phyloP scores from a whole-genome alignment of 768 basidiomycete species.

The Butyriboletus loyo region DNA sequence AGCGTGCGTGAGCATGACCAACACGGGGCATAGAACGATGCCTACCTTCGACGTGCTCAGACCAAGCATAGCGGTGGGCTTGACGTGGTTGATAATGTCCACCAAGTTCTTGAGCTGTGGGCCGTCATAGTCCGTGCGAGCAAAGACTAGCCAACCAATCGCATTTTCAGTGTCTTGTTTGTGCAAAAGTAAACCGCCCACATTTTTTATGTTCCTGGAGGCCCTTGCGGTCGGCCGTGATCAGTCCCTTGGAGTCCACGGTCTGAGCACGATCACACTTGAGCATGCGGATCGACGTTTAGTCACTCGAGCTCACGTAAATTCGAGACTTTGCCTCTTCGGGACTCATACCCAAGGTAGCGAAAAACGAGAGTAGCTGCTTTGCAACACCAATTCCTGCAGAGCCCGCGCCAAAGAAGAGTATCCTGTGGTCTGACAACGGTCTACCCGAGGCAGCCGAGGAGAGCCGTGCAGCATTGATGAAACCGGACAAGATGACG shows the following conservation, averaged over 20 bases:
- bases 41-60: constrained; percentile 53
- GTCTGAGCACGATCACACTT: constrained; percentile 40
- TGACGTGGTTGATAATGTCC: constrained; percentile 68
- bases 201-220: constrained; percentile 75
- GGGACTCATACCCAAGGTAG: constrained; percentile 53
- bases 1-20: background rate
- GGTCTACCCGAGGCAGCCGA: constrained; percentile 42
- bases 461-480: constrained; percentile 66
- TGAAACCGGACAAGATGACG: constrained; percentile 72
- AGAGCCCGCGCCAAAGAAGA: constrained; percentile 56
- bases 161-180: background rate
- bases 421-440: constrained; percentile 49
- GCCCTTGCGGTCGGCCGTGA: constrained; percentile 64
- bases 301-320: constrained; percentile 44
- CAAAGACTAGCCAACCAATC: constrained; percentile 48
- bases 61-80: constrained; percentile 76
- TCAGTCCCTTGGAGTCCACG: constrained; percentile 74
- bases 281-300: constrained; percentile 1
- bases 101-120: constrained; percentile 56
- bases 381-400: constrained; percentile 55
- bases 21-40: background rate
- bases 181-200: constrained; percentile 21
- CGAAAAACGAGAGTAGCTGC: constrained; percentile 48
- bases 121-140: constrained; percentile 66
- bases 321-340: constrained; percentile 66